A percentile compares a stretch with the other conserved stretches of the same genome.
These are phyloP conservation scores for Lathyrus oleraceus DNA, from an alignment of 306 rosid genomes.

Conservation along the genomic window DNA sequence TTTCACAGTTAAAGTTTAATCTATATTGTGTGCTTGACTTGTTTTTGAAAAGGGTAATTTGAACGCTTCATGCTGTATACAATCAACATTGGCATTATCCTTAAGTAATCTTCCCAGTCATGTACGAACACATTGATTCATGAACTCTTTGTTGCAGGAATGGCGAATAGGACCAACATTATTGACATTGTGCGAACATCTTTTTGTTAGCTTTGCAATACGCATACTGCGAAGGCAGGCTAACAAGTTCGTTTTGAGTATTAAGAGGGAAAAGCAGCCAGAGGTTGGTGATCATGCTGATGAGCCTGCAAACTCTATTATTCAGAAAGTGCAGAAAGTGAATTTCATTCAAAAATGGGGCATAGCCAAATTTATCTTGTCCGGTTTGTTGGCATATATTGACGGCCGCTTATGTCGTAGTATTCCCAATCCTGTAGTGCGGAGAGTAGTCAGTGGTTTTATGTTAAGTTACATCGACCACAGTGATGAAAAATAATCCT, in stretches of 20 bases:
- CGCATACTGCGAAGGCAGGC: slow-evolving; percentile 76
- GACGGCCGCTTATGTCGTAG: slow-evolving; percentile 89
- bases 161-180: slow-evolving; percentile 85
- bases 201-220: slow-evolving; percentile 86
- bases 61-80: neutral
- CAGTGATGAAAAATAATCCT: slow-evolving; percentile 41
- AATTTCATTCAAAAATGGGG: slow-evolving; percentile 66
- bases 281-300: slow-evolving; percentile 36
- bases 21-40: neutral
- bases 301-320: slow-evolving; percentile 32
- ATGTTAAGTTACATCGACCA: slow-evolving; percentile 72
- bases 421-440: slow-evolving; percentile 81
- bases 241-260: slow-evolving; percentile 45
- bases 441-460: slow-evolving; percentile 90
- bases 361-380: slow-evolving; percentile 68
- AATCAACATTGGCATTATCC: slow-evolving; percentile 10
- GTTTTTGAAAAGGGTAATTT: slow-evolving; percentile 11
- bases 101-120: slow-evolving; percentile 15
- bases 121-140: slow-evolving; percentile 20
- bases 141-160: slow-evolving; percentile 53
- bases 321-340: slow-evolving; percentile 33
- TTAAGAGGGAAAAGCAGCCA: slow-evolving; percentile 49
- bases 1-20: neutral
- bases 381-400: slow-evolving; percentile 81
- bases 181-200: slow-evolving; percentile 79